A percentile compares a stretch with the other conserved stretches of the same genome.
Evolutionary conservation across 192 early-diverging fungal genomes (phyloP).

Genomic region (Linnemannia schmuckeri): DNA sequence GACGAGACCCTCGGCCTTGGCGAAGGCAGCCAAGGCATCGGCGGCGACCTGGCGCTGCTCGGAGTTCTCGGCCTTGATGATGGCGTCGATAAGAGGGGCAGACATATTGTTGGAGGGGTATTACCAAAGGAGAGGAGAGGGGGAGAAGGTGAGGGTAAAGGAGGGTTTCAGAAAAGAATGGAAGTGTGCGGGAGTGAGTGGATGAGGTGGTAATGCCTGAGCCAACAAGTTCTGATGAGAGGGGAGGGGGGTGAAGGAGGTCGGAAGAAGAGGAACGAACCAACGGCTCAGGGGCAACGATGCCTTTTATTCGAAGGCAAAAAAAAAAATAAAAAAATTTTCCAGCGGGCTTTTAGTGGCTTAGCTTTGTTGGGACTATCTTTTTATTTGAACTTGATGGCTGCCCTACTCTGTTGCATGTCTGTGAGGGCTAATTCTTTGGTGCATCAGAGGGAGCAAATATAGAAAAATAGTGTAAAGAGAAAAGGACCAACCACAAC

Average conservation of each 20-base stretch:
- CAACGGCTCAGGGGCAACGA: constrained; percentile 15
- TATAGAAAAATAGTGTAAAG: no score
- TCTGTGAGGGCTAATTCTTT: no score
- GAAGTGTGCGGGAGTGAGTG: constrained; percentile 23
- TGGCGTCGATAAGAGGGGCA: constrained; percentile 53
- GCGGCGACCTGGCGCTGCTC: constrained; percentile 53
- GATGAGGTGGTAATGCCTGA: constrained; percentile 21
- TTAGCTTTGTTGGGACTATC: background rate
- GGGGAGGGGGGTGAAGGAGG: constrained; percentile 15
- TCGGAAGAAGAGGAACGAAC: constrained; percentile 39
- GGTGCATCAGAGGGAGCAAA: no score
- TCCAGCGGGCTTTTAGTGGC: background rate
- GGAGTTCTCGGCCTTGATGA: constrained; percentile 56
- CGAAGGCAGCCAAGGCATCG: constrained; percentile 52
- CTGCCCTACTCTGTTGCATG: no score
- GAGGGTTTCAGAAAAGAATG: constrained; percentile 12
- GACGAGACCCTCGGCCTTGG: constrained; percentile 60
- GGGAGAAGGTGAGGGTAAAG: background rate
- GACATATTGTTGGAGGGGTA: constrained; percentile 26
- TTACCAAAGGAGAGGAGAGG: background rate
- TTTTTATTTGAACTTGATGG: no score
- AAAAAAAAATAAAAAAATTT: background rate
- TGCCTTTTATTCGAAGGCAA: background rate
- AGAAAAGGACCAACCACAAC: no score
- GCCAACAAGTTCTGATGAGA: constrained; percentile 31